These are phyloP conservation scores for Gastrolobium villosum DNA, from an alignment of 306 rosid genomes.

Conservation along the genomic window DNA sequence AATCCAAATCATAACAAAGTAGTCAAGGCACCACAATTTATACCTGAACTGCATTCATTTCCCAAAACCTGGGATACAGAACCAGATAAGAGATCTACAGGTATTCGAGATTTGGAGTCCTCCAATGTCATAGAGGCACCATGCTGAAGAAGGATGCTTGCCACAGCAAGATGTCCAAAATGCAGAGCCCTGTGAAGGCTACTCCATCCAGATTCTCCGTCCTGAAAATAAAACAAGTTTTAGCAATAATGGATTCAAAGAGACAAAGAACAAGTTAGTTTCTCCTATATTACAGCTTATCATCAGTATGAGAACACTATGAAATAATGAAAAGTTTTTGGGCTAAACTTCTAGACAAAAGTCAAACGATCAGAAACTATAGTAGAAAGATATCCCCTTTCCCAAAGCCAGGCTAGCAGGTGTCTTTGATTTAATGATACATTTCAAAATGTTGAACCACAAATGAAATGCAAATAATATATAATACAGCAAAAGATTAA, in stretches of 20 bases:
- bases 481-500: neutral
- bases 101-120: slow-evolving; percentile 85
- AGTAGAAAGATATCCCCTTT: slow-evolving; percentile 5
- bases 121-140: slow-evolving; percentile 85
- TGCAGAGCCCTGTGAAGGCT: slow-evolving; percentile 98
- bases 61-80: slow-evolving; percentile 73
- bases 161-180: slow-evolving; percentile 96
- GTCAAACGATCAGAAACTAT: slow-evolving; percentile 4
- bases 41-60: slow-evolving; percentile 72
- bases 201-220: slow-evolving; percentile 98
- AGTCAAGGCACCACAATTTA: slow-evolving; percentile 45
- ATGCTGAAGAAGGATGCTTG: slow-evolving; percentile 83
- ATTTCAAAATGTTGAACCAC: slow-evolving; percentile 23
- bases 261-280: slow-evolving; percentile 20
- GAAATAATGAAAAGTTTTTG: neutral
- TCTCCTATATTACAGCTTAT: slow-evolving; percentile 14
- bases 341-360: neutral
- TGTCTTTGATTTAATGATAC: slow-evolving; percentile 4
- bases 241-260: slow-evolving; percentile 26
- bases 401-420: neutral
- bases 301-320: slow-evolving; percentile 20
- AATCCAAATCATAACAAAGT: slow-evolving; percentile 36
- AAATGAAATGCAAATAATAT: neutral
- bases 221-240: slow-evolving; percentile 61
- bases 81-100: slow-evolving; percentile 93